These are phyloP conservation scores for Lactifluus piperatus DNA, from an alignment of 768 basidiomycete genomes.

Conservation along the genomic window DNA sequence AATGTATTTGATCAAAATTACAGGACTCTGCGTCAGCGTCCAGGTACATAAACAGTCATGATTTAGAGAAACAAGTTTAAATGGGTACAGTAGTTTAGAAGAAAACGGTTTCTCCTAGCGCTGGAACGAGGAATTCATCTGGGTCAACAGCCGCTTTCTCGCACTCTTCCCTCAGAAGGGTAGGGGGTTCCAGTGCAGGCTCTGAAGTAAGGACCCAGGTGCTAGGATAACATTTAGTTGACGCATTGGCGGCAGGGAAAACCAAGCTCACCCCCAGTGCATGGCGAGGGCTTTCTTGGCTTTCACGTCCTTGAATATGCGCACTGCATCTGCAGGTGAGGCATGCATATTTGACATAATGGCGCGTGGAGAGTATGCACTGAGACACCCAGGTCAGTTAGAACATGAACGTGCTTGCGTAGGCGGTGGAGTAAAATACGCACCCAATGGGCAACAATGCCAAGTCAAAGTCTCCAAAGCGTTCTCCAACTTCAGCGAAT, in stretches of 20 bases:
- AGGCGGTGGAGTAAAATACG: constrained; percentile 10
- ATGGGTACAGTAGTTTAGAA: background rate
- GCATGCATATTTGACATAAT: constrained; percentile 53
- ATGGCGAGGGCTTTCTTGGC: constrained; percentile 56
- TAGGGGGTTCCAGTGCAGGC: constrained; percentile 51
- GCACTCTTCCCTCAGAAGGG: constrained; percentile 42
- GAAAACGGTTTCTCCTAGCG: constrained; percentile 49
- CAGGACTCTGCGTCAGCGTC: background rate
- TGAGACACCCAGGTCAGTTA: constrained; percentile 27
- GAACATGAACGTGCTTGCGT: background rate
- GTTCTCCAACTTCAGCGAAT: constrained; percentile 61
- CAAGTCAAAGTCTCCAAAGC: constrained; percentile 55
- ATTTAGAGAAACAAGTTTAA: no score
- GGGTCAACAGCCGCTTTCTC: constrained; percentile 41
- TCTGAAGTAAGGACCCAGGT: constrained; percentile 48
- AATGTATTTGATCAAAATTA: background rate
- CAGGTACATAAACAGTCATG: background rate
- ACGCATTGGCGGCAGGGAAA: background rate
- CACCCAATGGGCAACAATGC: constrained; percentile 67
- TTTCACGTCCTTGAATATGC: constrained; percentile 53
- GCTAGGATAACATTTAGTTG: constrained; percentile 24
- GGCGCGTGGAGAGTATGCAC: constrained; percentile 48
- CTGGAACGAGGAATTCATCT: constrained; percentile 47
- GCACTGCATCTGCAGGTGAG: constrained; percentile 59
- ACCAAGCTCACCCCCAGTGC: constrained; percentile 52